Conservation (phyloP, 345 rosid genomes). For the Noccaea caerulescens region DNA sequence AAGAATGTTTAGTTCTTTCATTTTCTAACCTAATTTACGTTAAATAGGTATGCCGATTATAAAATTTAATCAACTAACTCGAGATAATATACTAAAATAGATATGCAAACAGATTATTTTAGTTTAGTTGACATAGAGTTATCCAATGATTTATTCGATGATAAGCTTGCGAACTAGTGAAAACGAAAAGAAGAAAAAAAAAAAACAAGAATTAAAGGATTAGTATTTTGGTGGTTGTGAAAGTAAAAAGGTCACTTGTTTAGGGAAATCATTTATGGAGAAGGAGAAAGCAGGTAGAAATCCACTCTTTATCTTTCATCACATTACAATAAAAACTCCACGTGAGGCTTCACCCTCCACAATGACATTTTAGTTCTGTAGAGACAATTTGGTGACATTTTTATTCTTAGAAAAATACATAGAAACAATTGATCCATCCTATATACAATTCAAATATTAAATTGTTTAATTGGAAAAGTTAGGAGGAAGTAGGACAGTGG, state of each 20-base stretch:
- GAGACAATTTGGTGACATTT: not conserved
- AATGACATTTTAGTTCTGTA: not conserved
- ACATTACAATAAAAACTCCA: constrained; percentile 15
- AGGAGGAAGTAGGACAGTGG: too few relatives aligned
- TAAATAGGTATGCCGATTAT: not conserved
- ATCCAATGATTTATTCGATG: constrained; percentile 14
- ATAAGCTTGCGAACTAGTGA: not conserved
- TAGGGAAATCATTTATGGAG: constrained; percentile 21
- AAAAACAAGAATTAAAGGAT: not conserved
- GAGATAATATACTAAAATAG: too few relatives aligned
- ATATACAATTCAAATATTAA: too few relatives aligned
- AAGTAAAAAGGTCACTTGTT: constrained; percentile 29
- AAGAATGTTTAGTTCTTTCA: not conserved
- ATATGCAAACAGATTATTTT: not conserved
- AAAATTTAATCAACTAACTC: not conserved
- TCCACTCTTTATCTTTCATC: constrained; percentile 22
- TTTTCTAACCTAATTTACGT: not conserved
- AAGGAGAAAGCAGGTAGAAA: constrained; percentile 33
- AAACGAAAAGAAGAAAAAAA: not conserved
- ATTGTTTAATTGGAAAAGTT: too few relatives aligned
- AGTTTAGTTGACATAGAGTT: constrained; percentile 11
- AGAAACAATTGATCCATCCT: too few relatives aligned
- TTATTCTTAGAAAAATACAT: not conserved
- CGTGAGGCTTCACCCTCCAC: constrained; percentile 28
- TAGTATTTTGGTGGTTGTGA: constrained; percentile 29